Evolutionary conservation across 2,329 filamentous ascomycete genomes (phyloP).

Genomic region (Epichloe sibirici): DNA sequence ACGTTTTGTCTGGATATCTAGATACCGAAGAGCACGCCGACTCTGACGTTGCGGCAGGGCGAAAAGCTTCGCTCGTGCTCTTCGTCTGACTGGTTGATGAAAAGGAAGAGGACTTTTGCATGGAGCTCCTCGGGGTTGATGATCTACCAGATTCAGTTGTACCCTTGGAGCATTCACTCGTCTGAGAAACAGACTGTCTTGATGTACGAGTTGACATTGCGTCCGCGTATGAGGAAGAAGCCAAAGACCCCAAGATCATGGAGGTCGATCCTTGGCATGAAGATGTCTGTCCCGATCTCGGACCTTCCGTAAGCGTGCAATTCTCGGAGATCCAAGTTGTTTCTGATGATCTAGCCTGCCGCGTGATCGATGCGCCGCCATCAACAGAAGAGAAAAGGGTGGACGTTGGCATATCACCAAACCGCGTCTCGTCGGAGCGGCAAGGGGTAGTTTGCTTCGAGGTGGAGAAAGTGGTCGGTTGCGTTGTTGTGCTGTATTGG

Average conservation of each 20-base stretch:
- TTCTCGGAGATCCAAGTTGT: not conserved
- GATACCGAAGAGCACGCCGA: conserved; percentile 1
- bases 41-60: not conserved
- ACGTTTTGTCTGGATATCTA: not conserved
- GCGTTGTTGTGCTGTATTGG: not conserved
- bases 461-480: not conserved
- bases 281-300: not conserved
- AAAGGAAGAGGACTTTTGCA: not conserved
- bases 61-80: not conserved
- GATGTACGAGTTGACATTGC: not conserved
- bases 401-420: not conserved
- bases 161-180: not conserved
- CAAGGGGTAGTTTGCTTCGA: not conserved
- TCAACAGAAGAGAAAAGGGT: not conserved
- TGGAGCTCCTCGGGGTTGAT: not conserved
- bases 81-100: not conserved
- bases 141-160: not conserved
- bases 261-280: not conserved
- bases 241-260: not conserved
- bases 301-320: not conserved
- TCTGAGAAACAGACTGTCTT: not conserved
- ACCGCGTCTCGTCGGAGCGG: not conserved
- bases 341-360: not conserved
- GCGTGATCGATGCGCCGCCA: not conserved
- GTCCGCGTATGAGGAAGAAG: not conserved